Evolutionary conservation across 1,139 yeast species (phyloP).

Genomic region (Schwanniomyces etchellsii): DNA sequence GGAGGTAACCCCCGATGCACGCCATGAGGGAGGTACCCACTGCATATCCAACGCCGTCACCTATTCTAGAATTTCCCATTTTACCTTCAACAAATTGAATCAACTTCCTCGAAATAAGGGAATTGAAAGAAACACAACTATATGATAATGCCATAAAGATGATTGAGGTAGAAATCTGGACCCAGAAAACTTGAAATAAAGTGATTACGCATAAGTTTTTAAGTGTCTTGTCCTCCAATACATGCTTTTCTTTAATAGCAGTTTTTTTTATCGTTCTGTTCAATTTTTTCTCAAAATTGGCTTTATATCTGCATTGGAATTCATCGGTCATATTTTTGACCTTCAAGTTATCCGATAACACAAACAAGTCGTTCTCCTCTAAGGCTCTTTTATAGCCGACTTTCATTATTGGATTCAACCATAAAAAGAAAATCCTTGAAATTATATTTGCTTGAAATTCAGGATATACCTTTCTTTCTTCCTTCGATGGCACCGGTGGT

Average conservation of each 20-base stretch:
- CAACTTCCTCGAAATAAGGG: constrained; percentile 39
- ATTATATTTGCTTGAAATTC: constrained; percentile 25
- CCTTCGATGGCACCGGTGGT: constrained; percentile 32
- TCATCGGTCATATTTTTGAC: constrained; percentile 22
- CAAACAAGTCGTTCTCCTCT: constrained; percentile 39
- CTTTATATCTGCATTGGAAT: constrained; percentile 1
- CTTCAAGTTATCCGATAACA: constrained; percentile 30
- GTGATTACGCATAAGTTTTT: constrained; percentile 2
- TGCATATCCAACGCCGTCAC: constrained; percentile 34
- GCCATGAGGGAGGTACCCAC: constrained; percentile 17
- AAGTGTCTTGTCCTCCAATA: background rate
- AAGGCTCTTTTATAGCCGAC: constrained; percentile 50
- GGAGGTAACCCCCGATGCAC: constrained; percentile 14
- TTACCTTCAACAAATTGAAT: constrained; percentile 32
- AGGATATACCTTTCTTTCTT: constrained; percentile 38
- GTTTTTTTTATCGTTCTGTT: background rate
- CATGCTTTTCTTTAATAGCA: background rate
- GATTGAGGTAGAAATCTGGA: constrained; percentile 16
- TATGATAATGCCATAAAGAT: constrained; percentile 36
- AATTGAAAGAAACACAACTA: constrained; percentile 45
- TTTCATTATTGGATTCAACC: constrained; percentile 42
- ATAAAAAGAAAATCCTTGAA: constrained; percentile 42
- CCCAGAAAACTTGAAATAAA: constrained; percentile 1
- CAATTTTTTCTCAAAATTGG: background rate
- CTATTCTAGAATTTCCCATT: constrained; percentile 19